Evolutionary conservation across 352 stramenopile species (phyloP).

Genomic region (Phytopythium boreale): DNA sequence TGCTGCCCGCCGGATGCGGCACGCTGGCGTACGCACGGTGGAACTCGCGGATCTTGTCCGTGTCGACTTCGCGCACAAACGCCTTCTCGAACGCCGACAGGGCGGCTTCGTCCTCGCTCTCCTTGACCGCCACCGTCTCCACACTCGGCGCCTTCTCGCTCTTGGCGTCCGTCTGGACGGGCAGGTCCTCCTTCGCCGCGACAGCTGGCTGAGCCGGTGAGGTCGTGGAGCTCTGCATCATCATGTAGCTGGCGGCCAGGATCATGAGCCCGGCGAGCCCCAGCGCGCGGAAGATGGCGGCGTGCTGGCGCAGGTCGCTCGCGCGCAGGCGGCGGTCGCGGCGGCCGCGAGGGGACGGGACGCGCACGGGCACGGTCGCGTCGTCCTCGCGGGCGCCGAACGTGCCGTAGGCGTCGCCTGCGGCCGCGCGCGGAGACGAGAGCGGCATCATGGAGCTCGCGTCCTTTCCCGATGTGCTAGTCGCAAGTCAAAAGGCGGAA

Average conservation of each 20-base stretch:
- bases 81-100: conserved; percentile 7
- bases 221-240: neutral
- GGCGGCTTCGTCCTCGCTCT: neutral
- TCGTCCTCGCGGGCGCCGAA: neutral
- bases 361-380: neutral
- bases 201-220: neutral
- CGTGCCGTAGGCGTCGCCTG: conserved; percentile 10
- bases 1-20: conserved; percentile 31
- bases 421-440: neutral
- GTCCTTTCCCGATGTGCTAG: neutral
- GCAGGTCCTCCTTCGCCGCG: neutral
- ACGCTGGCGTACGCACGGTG: conserved; percentile 24
- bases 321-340: neutral
- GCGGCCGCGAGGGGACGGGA: neutral
- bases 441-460: conserved; percentile 4
- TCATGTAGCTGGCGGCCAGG: conserved; percentile 9
- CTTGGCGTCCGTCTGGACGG: neutral
- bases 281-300: conserved; percentile 1
- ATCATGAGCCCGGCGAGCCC: conserved; percentile 4
- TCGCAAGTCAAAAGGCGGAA: neutral
- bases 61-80: conserved; percentile 12
- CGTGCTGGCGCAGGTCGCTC: neutral
- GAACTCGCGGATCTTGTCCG: conserved; percentile 21
- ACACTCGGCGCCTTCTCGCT: neutral
- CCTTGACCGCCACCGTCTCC: neutral